Conservation (phyloP, 164 flowering plant species). For the Tetrastigma voinierianum region DNA sequence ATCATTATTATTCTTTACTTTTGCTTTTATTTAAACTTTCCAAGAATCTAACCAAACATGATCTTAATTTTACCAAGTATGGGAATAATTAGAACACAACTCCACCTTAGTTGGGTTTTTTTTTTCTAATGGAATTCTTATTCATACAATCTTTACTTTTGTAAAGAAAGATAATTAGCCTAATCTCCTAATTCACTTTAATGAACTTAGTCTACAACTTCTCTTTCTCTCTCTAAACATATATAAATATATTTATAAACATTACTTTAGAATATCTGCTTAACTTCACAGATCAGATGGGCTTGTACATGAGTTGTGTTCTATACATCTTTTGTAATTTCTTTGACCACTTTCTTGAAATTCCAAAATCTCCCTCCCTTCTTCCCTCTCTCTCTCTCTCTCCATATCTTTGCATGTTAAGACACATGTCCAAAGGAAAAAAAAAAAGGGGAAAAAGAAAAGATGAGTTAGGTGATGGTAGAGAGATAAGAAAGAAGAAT, state of each 20-base stretch:
- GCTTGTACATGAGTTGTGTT: neutral
- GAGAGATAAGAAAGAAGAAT: slow-evolving; percentile 1
- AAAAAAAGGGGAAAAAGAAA: too few relatives aligned
- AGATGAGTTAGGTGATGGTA: too few relatives aligned
- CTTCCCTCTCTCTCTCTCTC: slow-evolving; percentile 5
- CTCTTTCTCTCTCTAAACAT: too few relatives aligned
- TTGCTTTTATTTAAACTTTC: too few relatives aligned
- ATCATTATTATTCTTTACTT: too few relatives aligned
- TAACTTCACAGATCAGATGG: neutral
- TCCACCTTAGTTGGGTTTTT: too few relatives aligned
- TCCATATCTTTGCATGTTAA: neutral
- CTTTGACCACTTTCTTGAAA: slow-evolving; percentile 20
- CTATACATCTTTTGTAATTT: slow-evolving; percentile 1
- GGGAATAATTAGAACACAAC: too few relatives aligned
- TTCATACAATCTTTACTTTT: neutral
- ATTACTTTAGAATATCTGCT: slow-evolving; percentile 10
- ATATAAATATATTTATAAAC: neutral
- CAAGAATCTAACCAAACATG: too few relatives aligned
- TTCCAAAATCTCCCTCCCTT: neutral
- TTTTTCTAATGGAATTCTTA: neutral
- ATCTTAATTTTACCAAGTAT: too few relatives aligned
- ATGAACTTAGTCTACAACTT: neutral
- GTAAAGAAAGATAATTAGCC: too few relatives aligned
- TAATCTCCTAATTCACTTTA: neutral
- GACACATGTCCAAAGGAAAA: too few relatives aligned